A percentile compares a stretch with the other conserved stretches of the same genome.
These are phyloP conservation scores for Epichloe hybrida DNA, from an alignment of 2,329 filamentous ascomycete genomes.

Conservation along the genomic window DNA sequence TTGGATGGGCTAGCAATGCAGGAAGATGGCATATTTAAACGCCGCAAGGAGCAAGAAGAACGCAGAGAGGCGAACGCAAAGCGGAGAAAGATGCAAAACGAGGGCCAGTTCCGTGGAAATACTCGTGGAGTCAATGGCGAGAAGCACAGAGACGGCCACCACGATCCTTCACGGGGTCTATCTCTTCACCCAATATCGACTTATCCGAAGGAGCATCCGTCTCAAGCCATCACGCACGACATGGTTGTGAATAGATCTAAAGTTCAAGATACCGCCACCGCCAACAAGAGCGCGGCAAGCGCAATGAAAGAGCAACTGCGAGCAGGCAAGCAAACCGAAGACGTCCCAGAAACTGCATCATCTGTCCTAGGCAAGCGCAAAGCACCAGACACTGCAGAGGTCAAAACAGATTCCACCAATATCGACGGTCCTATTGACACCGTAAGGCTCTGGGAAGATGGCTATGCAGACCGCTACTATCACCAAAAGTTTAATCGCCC, in stretches of 20 bases:
- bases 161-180: conserved; percentile 20
- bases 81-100: conserved; percentile 59
- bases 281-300: conserved; percentile 91
- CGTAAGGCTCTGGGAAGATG: conserved; percentile 86
- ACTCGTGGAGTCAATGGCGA: conserved; percentile 1
- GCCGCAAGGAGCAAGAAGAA: conserved; percentile 76
- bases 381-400: conserved; percentile 21
- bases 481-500: conserved; percentile 88
- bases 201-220: conserved; percentile 34
- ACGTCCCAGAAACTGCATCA: conserved; percentile 21
- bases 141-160: conserved; percentile 18
- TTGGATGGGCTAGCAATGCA: conserved; percentile 79
- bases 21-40: conserved; percentile 85
- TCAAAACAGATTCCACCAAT: background rate
- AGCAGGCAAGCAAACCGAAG: conserved; percentile 14
- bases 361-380: conserved; percentile 64
- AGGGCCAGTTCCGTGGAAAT: conserved; percentile 20
- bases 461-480: conserved; percentile 92
- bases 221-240: conserved; percentile 62
- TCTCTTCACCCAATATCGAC: conserved; percentile 28
- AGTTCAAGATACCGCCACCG: conserved; percentile 55
- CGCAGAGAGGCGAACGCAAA: conserved; percentile 68
- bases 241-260: conserved; percentile 68
- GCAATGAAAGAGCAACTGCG: conserved; percentile 72
- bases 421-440: conserved; percentile 58